Evolutionary conservation across 2,329 filamentous ascomycete genomes (phyloP), one percentile per base, ranked within the genome.

Genomic region (Xenosphaeropsis pyriputrescens): DNA sequence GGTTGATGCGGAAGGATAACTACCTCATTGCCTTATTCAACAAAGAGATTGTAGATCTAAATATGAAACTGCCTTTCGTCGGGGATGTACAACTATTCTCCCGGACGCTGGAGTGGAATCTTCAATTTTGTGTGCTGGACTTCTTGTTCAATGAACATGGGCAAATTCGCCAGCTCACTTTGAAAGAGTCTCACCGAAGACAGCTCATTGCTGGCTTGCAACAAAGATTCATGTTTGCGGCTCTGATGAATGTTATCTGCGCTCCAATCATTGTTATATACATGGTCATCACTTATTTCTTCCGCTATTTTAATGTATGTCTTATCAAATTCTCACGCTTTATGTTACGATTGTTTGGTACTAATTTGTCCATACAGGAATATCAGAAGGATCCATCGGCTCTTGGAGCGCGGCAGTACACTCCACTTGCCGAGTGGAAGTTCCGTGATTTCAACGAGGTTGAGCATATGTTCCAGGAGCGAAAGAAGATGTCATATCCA

Each of bases 401-500:
- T 44, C 72, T 94, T 29, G 82, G 84, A n/a, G 80, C 85, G 13
- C 77, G 91, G 31, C 79, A 86, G 46, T 98, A 95, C 54, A 96
- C 89, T 0, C 84, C 86, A 1, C 72, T 94, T 36, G 91, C 91
- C 0, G 83, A 94, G 55, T 98, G 91, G 91, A 96, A 95, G 51
- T 95, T 98, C 45, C 79, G 91, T 35, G 89, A 96, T 56, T 98
- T 96, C 68, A 98, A 98, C 51, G 91, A 98, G 57, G 68, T 98
- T 1, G 80, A 81, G 40, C 91, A 98, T 57, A 68, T 96, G 2
- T 98, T 96, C 50, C 74, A 86, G 42, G 83, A 89, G 45, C 77
- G 91, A 15, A 67, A 89, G 32, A 88, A 93, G 46, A 93, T 96
- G 81, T 94, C 91, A 1, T 86, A 91, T 52, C 88, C 89, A 0